phyloP scores from a whole-genome alignment of 768 basidiomycete genomes.

The Kwoniella dendrophila region DNA sequence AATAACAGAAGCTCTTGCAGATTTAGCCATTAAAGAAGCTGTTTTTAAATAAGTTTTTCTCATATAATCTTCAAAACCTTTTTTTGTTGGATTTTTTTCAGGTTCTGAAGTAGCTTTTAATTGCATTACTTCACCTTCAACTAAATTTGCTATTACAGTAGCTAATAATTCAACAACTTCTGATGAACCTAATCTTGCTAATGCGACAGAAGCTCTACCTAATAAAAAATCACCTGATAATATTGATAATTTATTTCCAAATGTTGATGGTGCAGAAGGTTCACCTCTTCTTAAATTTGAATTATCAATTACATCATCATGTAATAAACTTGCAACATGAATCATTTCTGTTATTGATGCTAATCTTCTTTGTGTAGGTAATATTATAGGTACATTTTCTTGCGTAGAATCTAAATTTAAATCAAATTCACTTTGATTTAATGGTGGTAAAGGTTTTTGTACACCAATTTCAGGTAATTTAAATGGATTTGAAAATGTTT shows the following conservation, averaged over 20 bases:
- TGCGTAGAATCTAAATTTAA: constrained; percentile 37
- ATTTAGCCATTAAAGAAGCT: constrained; percentile 87
- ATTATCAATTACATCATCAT: constrained; percentile 83
- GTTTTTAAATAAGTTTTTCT: constrained; percentile 93
- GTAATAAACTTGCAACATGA: constrained; percentile 88
- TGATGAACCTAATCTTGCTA: constrained; percentile 78
- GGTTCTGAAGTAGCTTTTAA: constrained; percentile 57
- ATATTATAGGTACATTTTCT: constrained; percentile 56
- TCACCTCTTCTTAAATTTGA: constrained; percentile 71
- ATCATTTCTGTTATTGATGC: constrained; percentile 99
- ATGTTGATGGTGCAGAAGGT: constrained; percentile 71
- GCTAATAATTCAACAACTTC: constrained; percentile 94
- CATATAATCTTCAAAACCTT: constrained; percentile 67
- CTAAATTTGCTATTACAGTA: constrained; percentile 87
- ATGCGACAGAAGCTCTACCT: constrained; percentile 82
- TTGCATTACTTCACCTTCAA: constrained; percentile 94
- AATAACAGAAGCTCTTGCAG: constrained; percentile 78
- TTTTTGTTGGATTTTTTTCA: constrained; percentile 45
- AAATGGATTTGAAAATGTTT: constrained; percentile 50
- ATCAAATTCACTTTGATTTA: constrained; percentile 37
- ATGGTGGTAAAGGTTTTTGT: constrained; percentile 10
- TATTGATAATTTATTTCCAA: constrained; percentile 90
- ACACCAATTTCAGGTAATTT: constrained; percentile 15
- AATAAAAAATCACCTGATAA: constrained; percentile 95
- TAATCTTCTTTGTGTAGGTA: constrained; percentile 87